Conservation (phyloP, 2,329 filamentous ascomycete genomes). For the Tolypocladium inflatum region DNA sequence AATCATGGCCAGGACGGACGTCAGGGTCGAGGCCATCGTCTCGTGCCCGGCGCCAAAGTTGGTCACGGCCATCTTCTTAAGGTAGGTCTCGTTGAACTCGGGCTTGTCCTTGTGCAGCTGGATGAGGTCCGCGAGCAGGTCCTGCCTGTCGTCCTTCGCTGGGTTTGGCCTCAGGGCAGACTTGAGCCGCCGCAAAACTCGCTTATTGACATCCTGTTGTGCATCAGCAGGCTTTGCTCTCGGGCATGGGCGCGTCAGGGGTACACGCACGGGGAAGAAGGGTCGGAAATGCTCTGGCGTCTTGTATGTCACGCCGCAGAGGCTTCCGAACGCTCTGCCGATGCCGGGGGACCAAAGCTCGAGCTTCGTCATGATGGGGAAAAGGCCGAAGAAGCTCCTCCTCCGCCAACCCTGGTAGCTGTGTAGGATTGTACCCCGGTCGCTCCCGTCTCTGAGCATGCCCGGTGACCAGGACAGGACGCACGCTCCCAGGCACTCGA, state of each 20-base stretch:
- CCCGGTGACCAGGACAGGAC: constrained; percentile 44
- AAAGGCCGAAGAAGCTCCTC: constrained; percentile 42
- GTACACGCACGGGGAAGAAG: constrained; percentile 37
- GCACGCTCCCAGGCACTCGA: constrained; percentile 40
- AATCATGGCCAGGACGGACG: constrained; percentile 37
- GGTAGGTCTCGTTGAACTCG: constrained; percentile 35
- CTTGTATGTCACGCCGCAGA: constrained; percentile 36
- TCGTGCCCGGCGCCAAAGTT: constrained; percentile 49
- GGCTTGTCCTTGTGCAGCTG: constrained; percentile 33
- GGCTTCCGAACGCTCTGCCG: constrained; percentile 28
- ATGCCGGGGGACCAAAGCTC: constrained; percentile 26
- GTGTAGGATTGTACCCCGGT: constrained; percentile 36
- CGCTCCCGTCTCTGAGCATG: constrained; percentile 31
- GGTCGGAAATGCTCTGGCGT: constrained; percentile 32
- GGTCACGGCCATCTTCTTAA: constrained; percentile 41
- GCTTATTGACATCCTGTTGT: constrained; percentile 22
- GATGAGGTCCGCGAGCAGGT: constrained; percentile 38
- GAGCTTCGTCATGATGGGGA: constrained; percentile 30
- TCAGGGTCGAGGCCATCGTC: constrained; percentile 43
- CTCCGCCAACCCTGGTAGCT: constrained; percentile 41
- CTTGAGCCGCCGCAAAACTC: constrained; percentile 24
- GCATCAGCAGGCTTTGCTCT: background rate
- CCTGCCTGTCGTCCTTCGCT: constrained; percentile 21
- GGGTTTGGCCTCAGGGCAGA: constrained; percentile 15
- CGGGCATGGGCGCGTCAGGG: background rate